Evolutionary conservation across 352 stramenopile species (phyloP).

Genomic region (Aphanomyces astaci): DNA sequence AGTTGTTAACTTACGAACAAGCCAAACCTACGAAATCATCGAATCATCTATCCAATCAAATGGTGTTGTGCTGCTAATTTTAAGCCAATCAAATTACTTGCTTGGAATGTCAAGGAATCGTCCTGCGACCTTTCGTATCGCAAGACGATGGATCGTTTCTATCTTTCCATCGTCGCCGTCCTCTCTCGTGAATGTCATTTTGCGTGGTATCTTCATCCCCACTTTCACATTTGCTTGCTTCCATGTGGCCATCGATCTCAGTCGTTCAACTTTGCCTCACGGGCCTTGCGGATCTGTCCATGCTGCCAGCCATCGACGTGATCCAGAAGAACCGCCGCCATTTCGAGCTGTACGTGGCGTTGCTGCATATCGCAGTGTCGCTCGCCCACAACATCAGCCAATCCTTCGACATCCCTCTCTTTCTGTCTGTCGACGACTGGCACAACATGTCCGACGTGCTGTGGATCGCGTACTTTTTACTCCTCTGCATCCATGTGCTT

Average conservation of each 20-base stretch:
- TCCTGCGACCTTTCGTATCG: background rate
- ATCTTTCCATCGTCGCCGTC: background rate
- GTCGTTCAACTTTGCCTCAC: constrained; percentile 55
- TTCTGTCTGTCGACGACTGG: constrained; percentile 69
- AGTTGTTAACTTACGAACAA: too few species aligned
- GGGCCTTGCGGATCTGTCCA: constrained; percentile 59
- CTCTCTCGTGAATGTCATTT: background rate
- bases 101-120: too few species aligned
- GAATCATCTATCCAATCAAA: too few species aligned
- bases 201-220: background rate
- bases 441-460: constrained; percentile 85
- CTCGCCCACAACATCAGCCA: constrained; percentile 81
- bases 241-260: constrained; percentile 31
- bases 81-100: too few species aligned
- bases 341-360: constrained; percentile 82
- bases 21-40: too few species aligned
- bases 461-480: constrained; percentile 71
- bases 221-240: background rate
- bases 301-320: constrained; percentile 64
- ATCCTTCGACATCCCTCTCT: constrained; percentile 52
- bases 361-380: constrained; percentile 63
- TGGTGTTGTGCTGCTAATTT: too few species aligned
- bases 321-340: constrained; percentile 77
- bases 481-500: constrained; percentile 81
- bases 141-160: too few species aligned